Percentiles rank a stretch among this genome's conserved stretches.
Conservation (phyloP, 768 basidiomycete species). For the Cystobasidium onofrii region DNA sequence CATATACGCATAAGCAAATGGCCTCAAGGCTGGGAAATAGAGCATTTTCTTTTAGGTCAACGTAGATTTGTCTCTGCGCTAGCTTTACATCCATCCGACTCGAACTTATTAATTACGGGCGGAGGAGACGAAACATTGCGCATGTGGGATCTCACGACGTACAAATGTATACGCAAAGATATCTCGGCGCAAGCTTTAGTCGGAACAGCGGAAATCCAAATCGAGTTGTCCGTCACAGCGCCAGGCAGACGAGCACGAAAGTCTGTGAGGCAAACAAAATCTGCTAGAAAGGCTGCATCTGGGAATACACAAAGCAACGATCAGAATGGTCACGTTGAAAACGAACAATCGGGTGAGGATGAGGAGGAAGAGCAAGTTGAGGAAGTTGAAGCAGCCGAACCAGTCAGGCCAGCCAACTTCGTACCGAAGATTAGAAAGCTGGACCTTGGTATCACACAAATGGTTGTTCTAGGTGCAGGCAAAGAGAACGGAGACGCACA, state of each 20-base stretch:
- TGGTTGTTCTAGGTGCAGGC: background rate
- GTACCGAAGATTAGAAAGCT: slow-evolving; percentile 8
- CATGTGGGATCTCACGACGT: slow-evolving; percentile 67
- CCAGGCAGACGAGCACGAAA: slow-evolving; percentile 15
- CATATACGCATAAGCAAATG: slow-evolving; percentile 87
- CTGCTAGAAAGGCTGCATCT: slow-evolving; percentile 14
- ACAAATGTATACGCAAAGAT: slow-evolving; percentile 13
- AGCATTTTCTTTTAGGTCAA: slow-evolving; percentile 79
- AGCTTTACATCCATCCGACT: slow-evolving; percentile 28
- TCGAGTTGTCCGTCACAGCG: background rate
- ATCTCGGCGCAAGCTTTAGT: slow-evolving; percentile 19
- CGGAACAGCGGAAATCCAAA: slow-evolving; percentile 13
- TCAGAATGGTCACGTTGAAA: slow-evolving; percentile 31
- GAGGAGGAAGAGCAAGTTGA: no score
- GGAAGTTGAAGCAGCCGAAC: background rate
- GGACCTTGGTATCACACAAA: slow-evolving; percentile 30
- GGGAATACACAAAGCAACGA: background rate
- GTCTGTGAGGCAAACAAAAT: background rate
- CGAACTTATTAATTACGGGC: slow-evolving; percentile 60
- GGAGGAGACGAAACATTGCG: slow-evolving; percentile 74
- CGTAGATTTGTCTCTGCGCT: slow-evolving; percentile 51
- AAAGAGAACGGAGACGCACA: background rate
- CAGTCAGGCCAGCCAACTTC: background rate
- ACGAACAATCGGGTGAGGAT: slow-evolving; percentile 20
- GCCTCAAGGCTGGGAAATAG: slow-evolving; percentile 75